Percentiles rank a stretch among this genome's conserved stretches.
Conservation (phyloP, 1,284 basidiomycete genomes). For the Schizophyllum commune region DNA sequence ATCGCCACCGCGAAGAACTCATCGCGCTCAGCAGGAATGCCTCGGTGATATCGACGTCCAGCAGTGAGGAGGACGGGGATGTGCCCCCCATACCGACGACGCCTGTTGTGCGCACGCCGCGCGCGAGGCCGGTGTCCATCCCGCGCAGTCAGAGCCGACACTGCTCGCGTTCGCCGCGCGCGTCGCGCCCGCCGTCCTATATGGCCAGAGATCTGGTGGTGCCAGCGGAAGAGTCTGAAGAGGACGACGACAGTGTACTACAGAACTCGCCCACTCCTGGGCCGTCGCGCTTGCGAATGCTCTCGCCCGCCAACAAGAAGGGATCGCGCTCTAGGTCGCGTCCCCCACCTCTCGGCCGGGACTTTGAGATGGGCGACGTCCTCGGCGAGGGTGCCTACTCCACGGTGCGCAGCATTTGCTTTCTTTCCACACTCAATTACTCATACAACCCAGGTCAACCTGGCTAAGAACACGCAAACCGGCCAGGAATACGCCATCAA, state of each 20-base stretch:
- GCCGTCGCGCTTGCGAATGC: slow-evolving; percentile 23
- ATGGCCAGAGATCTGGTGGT: slow-evolving; percentile 51
- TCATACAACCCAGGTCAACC: slow-evolving; percentile 42
- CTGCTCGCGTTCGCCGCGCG: slow-evolving; percentile 40
- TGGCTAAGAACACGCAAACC: slow-evolving; percentile 45
- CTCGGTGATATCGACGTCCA: slow-evolving; percentile 65
- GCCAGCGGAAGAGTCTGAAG: slow-evolving; percentile 27
- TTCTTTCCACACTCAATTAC: slow-evolving; percentile 7
- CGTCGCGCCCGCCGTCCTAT: slow-evolving; percentile 46
- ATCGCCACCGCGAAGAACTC: slow-evolving; percentile 31
- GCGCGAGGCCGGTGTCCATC: slow-evolving; percentile 51
- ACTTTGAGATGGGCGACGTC: slow-evolving; percentile 64
- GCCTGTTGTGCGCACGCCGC: slow-evolving; percentile 32
- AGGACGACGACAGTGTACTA: no score
- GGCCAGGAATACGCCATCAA: slow-evolving; percentile 70
- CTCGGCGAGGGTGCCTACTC: slow-evolving; percentile 78
- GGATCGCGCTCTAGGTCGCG: slow-evolving; percentile 22
- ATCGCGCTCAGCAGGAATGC: slow-evolving; percentile 68
- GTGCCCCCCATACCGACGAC: slow-evolving; percentile 27
- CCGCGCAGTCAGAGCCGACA: slow-evolving; percentile 59
- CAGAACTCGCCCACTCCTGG: slow-evolving; percentile 15
- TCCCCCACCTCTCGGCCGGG: slow-evolving; percentile 33
- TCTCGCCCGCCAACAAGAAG: slow-evolving; percentile 34
- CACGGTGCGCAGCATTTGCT: slow-evolving; percentile 39
- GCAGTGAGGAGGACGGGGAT: slow-evolving; percentile 34